phyloP scores from a whole-genome alignment of 2,329 filamentous ascomycete species.

The Tolypocladium guangdongense region DNA sequence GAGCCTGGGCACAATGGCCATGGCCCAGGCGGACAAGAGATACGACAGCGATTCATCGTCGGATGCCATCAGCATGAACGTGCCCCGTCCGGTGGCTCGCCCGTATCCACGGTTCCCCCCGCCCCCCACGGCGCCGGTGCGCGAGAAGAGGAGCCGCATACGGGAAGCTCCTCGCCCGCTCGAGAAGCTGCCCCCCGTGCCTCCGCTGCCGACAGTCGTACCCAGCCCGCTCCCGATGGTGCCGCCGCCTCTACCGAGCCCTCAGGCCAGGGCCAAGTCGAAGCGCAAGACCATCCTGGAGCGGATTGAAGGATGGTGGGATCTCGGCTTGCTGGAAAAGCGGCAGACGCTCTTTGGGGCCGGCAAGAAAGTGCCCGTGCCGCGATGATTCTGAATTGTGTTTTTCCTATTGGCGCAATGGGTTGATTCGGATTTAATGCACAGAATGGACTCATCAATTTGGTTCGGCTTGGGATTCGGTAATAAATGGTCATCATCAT shows the following conservation, averaged over 20 bases:
- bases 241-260: slow-evolving; percentile 3
- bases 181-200: slow-evolving; percentile 16
- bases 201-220: slow-evolving; percentile 12
- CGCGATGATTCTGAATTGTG: slow-evolving; percentile 2
- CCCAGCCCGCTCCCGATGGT: neutral
- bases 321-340: slow-evolving; percentile 37
- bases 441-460: neutral
- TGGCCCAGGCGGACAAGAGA: slow-evolving; percentile 19
- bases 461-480: neutral
- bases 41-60: slow-evolving; percentile 19
- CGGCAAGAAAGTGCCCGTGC: neutral
- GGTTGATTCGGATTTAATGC: neutral
- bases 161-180: slow-evolving; percentile 16
- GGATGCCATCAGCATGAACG: slow-evolving; percentile 15
- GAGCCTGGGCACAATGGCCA: slow-evolving; percentile 27
- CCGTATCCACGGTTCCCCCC: slow-evolving; percentile 20
- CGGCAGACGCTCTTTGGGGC: slow-evolving; percentile 24
- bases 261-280: slow-evolving; percentile 15
- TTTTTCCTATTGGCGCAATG: neutral
- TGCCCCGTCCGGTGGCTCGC: slow-evolving; percentile 6
- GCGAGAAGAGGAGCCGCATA: slow-evolving; percentile 10
- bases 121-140: slow-evolving; percentile 24
- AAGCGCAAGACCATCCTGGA: slow-evolving; percentile 36
- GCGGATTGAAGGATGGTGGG: slow-evolving; percentile 44
- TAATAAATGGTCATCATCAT: neutral